Evolutionary conservation across 2,329 filamentous ascomycete species (phyloP).

Genomic region (Ascosphaera aggregata): DNA sequence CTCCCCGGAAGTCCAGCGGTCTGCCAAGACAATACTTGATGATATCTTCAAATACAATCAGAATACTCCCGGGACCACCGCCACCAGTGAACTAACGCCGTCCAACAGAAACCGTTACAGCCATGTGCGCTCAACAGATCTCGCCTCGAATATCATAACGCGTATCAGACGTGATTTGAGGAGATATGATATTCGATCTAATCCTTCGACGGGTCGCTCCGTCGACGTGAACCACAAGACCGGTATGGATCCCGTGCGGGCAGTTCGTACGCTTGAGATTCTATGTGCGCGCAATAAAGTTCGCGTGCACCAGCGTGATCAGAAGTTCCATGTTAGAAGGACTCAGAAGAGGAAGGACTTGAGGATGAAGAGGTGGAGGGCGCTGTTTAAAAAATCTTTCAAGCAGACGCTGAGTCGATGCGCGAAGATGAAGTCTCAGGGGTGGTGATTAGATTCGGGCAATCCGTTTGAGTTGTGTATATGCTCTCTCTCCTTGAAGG

Average conservation of each 20-base stretch:
- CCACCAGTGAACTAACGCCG: no score
- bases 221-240: conserved; percentile 6
- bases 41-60: no score
- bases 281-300: conserved; percentile 14
- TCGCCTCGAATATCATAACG: no score
- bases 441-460: conserved; percentile 14
- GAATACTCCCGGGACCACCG: no score
- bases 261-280: conserved; percentile 9
- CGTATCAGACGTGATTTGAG: no score
- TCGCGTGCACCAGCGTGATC: conserved; percentile 10
- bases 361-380: conserved; percentile 18
- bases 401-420: conserved; percentile 18
- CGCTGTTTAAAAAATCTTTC: conserved; percentile 22
- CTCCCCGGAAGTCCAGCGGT: no score
- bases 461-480: neutral
- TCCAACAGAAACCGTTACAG: no score
- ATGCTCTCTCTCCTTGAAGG: no score
- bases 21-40: no score
- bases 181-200: conserved; percentile 8
- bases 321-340: conserved; percentile 20
- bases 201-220: conserved; percentile 9
- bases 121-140: no score
- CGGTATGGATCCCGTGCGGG: conserved; percentile 7
- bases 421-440: conserved; percentile 21
- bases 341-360: conserved; percentile 19